A percentile compares a stretch with the other conserved stretches of the same genome.
phyloP scores from a whole-genome alignment of 108 stramenopile species.

The Skeletonema menzelii region DNA sequence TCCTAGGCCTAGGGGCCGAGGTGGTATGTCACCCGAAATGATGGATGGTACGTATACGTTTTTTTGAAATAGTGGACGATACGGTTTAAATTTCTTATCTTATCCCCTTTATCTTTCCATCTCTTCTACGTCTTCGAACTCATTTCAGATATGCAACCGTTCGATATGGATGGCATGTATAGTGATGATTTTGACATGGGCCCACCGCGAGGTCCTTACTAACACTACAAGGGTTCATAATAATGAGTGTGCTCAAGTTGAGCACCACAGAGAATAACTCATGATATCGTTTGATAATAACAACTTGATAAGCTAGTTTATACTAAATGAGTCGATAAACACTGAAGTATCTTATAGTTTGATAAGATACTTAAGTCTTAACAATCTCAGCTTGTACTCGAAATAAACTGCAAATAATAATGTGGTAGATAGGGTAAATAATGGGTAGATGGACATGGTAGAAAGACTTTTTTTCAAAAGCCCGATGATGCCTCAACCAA shows the following conservation, averaged over 20 bases:
- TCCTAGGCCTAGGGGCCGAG: not conserved
- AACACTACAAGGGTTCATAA: not conserved
- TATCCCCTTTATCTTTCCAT: not conserved
- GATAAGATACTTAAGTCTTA: too few relatives aligned
- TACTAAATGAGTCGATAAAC: not conserved
- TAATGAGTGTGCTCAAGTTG: not conserved
- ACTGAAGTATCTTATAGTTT: too few relatives aligned
- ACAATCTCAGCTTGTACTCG: too few relatives aligned
- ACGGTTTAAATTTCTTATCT: not conserved
- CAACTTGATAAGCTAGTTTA: not conserved
- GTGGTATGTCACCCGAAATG: not conserved
- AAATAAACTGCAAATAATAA: too few relatives aligned
- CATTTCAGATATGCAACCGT: not conserved
- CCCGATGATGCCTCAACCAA: not conserved
- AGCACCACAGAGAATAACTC: not conserved
- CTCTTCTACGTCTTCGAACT: not conserved
- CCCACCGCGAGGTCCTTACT: not conserved
- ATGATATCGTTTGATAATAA: not conserved
- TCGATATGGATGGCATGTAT: not conserved
- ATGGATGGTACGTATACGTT: not conserved
- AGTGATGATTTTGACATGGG: not conserved
- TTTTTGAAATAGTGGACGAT: not conserved
- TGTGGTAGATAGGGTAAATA: not conserved
- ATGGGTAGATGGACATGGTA: not conserved
- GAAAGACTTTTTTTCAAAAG: not conserved